A percentile compares a stretch with the other conserved stretches of the same genome.
phyloP scores from a whole-genome alignment of 106 monocot genomes.

The Dioscorea dumetorum region DNA sequence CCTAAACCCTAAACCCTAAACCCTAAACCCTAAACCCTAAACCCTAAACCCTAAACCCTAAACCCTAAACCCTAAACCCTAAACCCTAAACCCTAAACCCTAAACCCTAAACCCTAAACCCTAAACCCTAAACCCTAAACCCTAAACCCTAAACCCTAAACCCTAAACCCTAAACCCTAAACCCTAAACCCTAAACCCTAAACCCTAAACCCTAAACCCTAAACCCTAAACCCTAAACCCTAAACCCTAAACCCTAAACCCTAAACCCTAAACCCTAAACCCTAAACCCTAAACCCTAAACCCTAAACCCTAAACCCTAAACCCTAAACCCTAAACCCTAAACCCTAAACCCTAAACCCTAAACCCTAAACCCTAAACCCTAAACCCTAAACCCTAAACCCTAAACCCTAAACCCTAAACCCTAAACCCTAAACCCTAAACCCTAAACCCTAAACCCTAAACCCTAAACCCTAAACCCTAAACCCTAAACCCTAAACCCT shows the following conservation, averaged over 20 bases:
- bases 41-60: slow-evolving; percentile 26
- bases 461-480: slow-evolving; percentile 17
- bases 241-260: slow-evolving; percentile 16
- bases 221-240: slow-evolving; percentile 13
- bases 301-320: slow-evolving; percentile 12
- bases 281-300: slow-evolving; percentile 16
- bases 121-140: slow-evolving; percentile 8
- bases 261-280: slow-evolving; percentile 8
- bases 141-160: slow-evolving; percentile 8
- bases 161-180: slow-evolving; percentile 20
- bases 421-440: slow-evolving; percentile 26
- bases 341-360: slow-evolving; percentile 16
- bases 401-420: slow-evolving; percentile 17
- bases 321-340: slow-evolving; percentile 11
- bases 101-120: slow-evolving; percentile 22
- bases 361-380: slow-evolving; percentile 28
- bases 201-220: slow-evolving; percentile 4
- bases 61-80: slow-evolving; percentile 9
- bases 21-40: slow-evolving; percentile 28
- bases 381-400: slow-evolving; percentile 30
- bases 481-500: slow-evolving; percentile 33
- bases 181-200: slow-evolving; percentile 14
- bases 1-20: slow-evolving; percentile 19
- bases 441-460: slow-evolving; percentile 16
- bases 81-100: slow-evolving; percentile 24